Evolutionary conservation across 768 basidiomycete genomes (phyloP).

Genomic region (Cystobasidium ongulense): DNA sequence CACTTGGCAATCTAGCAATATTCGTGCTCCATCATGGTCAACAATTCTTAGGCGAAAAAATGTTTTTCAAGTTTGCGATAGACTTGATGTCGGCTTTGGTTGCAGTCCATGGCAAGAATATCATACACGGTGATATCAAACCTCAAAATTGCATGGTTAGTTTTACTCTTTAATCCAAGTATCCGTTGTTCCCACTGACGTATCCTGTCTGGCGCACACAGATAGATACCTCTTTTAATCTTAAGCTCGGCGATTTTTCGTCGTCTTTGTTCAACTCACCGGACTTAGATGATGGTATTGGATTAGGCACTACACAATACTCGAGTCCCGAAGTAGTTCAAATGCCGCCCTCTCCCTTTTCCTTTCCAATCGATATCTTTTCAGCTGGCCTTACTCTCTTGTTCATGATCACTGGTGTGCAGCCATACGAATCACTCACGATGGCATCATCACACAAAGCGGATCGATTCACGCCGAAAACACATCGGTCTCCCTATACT

Average conservation of each 20-base stretch:
- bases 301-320: conserved; percentile 48
- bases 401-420: conserved; percentile 45
- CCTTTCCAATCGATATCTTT: conserved; percentile 48
- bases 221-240: conserved; percentile 43
- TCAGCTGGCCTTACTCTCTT: conserved; percentile 48
- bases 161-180: conserved; percentile 26
- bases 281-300: conserved; percentile 45
- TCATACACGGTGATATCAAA: conserved; percentile 50
- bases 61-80: conserved; percentile 43
- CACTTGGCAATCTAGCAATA: conserved; percentile 35
- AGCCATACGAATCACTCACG: conserved; percentile 43
- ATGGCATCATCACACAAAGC: background rate
- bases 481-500: background rate
- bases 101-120: conserved; percentile 43
- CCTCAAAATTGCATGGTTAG: conserved; percentile 45
- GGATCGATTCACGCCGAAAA: background rate
- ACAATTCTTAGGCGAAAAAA: conserved; percentile 28
- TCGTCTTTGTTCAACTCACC: conserved; percentile 46
- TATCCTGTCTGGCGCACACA: background rate
- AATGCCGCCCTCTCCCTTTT: conserved; percentile 44
- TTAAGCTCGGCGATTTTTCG: conserved; percentile 49
- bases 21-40: conserved; percentile 36
- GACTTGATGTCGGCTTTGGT: conserved; percentile 38
- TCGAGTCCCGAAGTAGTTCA: conserved; percentile 48
- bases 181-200: background rate